Conservation (phyloP, 441 rosid genomes). For the Flueggea neowawraea region DNA sequence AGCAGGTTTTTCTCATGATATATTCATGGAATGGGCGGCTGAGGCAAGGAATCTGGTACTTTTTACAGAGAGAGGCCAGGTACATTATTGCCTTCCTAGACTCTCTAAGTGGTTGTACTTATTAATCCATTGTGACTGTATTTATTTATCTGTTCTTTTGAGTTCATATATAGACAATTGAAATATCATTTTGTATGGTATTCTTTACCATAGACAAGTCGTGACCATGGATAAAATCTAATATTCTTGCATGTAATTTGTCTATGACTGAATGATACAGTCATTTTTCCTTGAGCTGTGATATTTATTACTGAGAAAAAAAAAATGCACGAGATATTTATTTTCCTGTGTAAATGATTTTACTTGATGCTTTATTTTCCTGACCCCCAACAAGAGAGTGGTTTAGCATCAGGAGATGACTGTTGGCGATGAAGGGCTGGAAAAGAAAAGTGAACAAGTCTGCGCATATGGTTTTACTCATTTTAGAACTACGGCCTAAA, state of each 20-base stretch:
- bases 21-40: slow-evolving; percentile 92
- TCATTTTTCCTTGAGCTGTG: background rate
- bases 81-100: slow-evolving; percentile 14
- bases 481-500: no score
- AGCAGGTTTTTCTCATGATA: slow-evolving; percentile 96
- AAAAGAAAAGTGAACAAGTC: no score
- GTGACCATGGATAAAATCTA: background rate
- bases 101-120: background rate
- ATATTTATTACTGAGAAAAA: no score
- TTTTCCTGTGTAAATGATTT: no score
- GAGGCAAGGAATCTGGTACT: slow-evolving; percentile 84
- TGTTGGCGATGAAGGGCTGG: no score
- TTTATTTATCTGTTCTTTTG: background rate
- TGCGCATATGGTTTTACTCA: no score
- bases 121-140: background rate
- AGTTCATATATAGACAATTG: background rate
- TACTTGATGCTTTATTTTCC: no score
- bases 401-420: no score
- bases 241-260: background rate
- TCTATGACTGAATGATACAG: background rate
- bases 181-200: background rate
- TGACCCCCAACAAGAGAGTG: no score
- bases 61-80: slow-evolving; percentile 99
- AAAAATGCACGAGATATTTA: no score
- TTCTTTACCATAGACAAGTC: background rate